These are phyloP conservation scores for Ophiocytium majus DNA, from an alignment of 352 stramenopile genomes.

Conservation along the genomic window DNA sequence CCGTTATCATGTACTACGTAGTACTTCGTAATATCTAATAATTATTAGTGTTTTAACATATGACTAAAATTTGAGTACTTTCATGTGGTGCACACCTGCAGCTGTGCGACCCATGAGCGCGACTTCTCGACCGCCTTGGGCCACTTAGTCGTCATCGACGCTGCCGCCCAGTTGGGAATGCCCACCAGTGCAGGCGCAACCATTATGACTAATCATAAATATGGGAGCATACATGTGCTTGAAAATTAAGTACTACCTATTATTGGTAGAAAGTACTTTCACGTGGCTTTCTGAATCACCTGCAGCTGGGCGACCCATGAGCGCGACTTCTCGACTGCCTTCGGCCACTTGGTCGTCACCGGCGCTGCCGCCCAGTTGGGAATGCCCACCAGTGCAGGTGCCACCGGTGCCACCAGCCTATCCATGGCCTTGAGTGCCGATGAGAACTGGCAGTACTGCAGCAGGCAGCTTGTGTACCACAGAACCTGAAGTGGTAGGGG, in stretches of 20 bases:
- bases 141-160: background rate
- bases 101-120: background rate
- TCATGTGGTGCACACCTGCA: no score
- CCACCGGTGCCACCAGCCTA: background rate
- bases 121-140: background rate
- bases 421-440: background rate
- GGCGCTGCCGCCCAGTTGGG: background rate
- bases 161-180: background rate
- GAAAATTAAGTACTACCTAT: no score
- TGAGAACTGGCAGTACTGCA: constrained; percentile 7
- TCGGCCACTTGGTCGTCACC: background rate
- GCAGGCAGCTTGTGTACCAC: constrained; percentile 1
- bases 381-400: background rate
- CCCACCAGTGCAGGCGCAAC: background rate
- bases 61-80: no score
- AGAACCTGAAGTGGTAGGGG: background rate
- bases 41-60: no score
- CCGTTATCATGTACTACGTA: no score
- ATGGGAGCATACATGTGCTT: no score
- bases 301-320: background rate
- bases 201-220: no score
- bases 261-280: no score
- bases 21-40: no score
- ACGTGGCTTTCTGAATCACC: no score
- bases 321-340: background rate